Conservation (phyloP, 1,284 basidiomycete genomes). For the Cryptococcus maquisensis region DNA sequence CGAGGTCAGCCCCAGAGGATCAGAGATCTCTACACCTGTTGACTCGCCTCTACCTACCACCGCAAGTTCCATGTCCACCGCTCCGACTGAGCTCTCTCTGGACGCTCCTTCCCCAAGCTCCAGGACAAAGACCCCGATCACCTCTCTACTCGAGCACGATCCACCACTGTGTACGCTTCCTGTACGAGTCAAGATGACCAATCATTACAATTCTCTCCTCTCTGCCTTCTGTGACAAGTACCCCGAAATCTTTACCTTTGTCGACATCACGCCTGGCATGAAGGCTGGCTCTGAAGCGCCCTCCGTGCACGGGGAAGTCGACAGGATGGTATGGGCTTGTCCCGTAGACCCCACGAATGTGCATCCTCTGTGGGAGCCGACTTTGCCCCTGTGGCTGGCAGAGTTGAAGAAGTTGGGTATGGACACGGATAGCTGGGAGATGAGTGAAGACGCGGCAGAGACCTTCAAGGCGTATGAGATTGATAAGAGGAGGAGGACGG, state of each 20-base stretch:
- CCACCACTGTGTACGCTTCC: slow-evolving; percentile 40
- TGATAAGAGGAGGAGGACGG: slow-evolving; percentile 36
- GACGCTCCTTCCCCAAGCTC: background rate
- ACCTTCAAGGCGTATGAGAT: slow-evolving; percentile 42
- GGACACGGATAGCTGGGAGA: slow-evolving; percentile 24
- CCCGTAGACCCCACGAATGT: slow-evolving; percentile 42
- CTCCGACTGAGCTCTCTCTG: background rate
- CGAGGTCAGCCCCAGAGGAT: background rate
- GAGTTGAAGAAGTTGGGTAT: slow-evolving; percentile 27
- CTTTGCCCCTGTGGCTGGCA: slow-evolving; percentile 41
- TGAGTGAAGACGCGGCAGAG: slow-evolving; percentile 37
- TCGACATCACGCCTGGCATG: slow-evolving; percentile 38
- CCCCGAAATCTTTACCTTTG: slow-evolving; percentile 29
- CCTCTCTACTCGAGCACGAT: slow-evolving; percentile 25
- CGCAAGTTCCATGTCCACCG: background rate
- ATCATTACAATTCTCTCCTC: slow-evolving; percentile 30
- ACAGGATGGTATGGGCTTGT: slow-evolving; percentile 36
- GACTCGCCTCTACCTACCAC: background rate
- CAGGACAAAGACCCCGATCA: slow-evolving; percentile 25
- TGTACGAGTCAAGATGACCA: slow-evolving; percentile 35
- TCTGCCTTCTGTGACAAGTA: slow-evolving; percentile 27
- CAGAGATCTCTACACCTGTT: slow-evolving; percentile 1
- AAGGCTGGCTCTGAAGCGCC: slow-evolving; percentile 7
- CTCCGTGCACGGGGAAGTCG: slow-evolving; percentile 24
- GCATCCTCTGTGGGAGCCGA: slow-evolving; percentile 45